Evolutionary conservation across 2,329 filamentous ascomycete species (phyloP).

Genomic region (Penicillium polonicum): DNA sequence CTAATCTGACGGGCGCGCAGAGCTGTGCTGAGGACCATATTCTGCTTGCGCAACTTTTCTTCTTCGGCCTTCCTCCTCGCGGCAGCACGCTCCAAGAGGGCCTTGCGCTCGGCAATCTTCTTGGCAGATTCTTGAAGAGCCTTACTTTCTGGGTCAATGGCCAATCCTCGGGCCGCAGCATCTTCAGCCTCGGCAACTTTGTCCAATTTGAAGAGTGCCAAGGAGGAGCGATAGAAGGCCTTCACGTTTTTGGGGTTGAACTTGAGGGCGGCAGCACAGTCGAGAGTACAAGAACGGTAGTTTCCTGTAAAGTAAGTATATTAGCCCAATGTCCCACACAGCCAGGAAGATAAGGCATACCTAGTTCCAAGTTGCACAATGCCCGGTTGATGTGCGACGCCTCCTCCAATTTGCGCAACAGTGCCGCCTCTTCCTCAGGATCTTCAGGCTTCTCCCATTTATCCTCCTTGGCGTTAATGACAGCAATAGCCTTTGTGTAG

Average conservation of each 20-base stretch:
- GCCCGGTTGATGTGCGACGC: conserved; percentile 82
- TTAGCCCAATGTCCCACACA: neutral
- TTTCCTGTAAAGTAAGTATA: conserved; percentile 57
- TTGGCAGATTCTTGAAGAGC: conserved; percentile 61
- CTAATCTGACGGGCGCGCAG: conserved; percentile 69
- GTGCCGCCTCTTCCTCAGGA: conserved; percentile 57
- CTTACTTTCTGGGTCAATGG: conserved; percentile 68
- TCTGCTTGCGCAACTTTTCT: conserved; percentile 52
- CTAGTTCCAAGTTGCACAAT: conserved; percentile 81
- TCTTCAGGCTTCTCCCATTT: conserved; percentile 54
- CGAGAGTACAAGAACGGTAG: conserved; percentile 79
- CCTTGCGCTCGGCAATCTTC: conserved; percentile 63
- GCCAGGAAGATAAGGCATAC: conserved; percentile 44
- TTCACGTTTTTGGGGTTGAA: conserved; percentile 82
- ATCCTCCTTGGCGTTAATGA: conserved; percentile 65
- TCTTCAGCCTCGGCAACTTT: conserved; percentile 78
- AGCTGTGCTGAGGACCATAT: conserved; percentile 62
- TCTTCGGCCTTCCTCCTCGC: conserved; percentile 55
- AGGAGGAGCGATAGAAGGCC: conserved; percentile 81
- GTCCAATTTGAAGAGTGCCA: conserved; percentile 74
- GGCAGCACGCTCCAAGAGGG: conserved; percentile 56
- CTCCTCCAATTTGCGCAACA: conserved; percentile 68
- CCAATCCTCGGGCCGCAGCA: conserved; percentile 70
- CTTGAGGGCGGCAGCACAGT: conserved; percentile 76
- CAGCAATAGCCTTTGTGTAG: conserved; percentile 79